phyloP scores from a whole-genome alignment of 495 filamentous ascomycete genomes.

The Penicillium odoratum region DNA sequence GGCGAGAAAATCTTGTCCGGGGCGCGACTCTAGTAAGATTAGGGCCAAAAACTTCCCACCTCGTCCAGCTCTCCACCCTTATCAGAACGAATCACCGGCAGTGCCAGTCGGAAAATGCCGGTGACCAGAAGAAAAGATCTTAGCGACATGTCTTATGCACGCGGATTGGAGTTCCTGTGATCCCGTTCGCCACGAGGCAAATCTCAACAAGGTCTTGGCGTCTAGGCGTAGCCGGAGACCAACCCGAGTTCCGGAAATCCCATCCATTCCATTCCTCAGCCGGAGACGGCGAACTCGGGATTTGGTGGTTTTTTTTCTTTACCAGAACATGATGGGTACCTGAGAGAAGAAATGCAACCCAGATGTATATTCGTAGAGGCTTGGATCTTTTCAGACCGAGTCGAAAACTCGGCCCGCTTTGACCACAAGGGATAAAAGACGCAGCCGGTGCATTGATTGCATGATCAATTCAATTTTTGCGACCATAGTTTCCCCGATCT shows the following conservation, averaged over 20 bases:
- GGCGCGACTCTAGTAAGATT: slow-evolving; percentile 9
- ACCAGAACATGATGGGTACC: neutral
- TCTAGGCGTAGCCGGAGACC: neutral
- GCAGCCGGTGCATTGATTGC: neutral
- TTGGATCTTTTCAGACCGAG: neutral
- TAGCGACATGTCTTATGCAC: neutral
- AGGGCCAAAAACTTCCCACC: slow-evolving; percentile 1
- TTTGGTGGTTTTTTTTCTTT: neutral
- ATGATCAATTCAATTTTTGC: neutral
- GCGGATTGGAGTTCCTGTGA: slow-evolving; percentile 1
- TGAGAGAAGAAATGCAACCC: neutral
- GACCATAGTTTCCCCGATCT: neutral
- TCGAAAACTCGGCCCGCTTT: neutral
- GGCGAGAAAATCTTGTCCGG: neutral
- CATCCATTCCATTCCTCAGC: neutral
- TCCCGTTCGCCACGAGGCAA: slow-evolving; percentile 1
- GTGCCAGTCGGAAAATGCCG: slow-evolving; percentile 13
- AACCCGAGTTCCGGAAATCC: neutral
- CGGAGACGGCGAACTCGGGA: neutral
- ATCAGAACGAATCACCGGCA: slow-evolving; percentile 15
- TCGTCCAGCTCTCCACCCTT: slow-evolving; percentile 11
- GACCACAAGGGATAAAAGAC: slow-evolving; percentile 1
- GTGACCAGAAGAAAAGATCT: neutral
- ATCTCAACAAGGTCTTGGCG: slow-evolving; percentile 3
- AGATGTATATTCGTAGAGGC: neutral